phyloP scores from a whole-genome alignment of 2,329 filamentous ascomycete genomes.

The Aspergillus glaucus region DNA sequence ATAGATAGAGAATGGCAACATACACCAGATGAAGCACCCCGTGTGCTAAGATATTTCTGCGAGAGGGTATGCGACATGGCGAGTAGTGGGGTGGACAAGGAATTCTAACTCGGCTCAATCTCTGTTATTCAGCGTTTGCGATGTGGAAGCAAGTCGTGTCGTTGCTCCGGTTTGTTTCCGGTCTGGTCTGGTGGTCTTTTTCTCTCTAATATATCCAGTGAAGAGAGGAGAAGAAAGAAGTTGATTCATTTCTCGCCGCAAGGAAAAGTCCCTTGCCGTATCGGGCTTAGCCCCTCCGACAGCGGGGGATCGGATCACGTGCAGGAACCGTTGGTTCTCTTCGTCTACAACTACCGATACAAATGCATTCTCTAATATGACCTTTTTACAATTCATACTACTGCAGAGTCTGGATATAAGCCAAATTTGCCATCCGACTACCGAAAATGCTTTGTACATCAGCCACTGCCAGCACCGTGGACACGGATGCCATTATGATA shows the following conservation, averaged over 20 bases:
- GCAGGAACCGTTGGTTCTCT: conserved; percentile 1
- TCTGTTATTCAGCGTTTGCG: too few relatives aligned
- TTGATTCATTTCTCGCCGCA: background rate
- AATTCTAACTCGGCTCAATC: background rate
- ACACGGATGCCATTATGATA: too few relatives aligned
- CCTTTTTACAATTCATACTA: too few relatives aligned
- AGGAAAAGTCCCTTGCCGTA: conserved; percentile 7
- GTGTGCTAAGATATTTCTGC: conserved; percentile 28
- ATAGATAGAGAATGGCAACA: conserved; percentile 1
- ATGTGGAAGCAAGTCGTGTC: too few relatives aligned
- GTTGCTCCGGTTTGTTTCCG: too few relatives aligned
- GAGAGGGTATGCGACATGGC: conserved; percentile 23
- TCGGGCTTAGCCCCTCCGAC: conserved; percentile 21
- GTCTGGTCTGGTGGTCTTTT: too few relatives aligned
- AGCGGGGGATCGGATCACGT: conserved; percentile 20
- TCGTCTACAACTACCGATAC: background rate
- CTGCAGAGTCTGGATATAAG: too few relatives aligned
- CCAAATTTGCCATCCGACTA: too few relatives aligned
- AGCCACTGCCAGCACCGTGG: too few relatives aligned
- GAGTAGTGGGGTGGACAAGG: conserved; percentile 1
- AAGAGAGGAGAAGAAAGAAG: conserved; percentile 1
- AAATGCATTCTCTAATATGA: too few relatives aligned
- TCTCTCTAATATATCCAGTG: background rate
- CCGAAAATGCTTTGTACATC: too few relatives aligned
- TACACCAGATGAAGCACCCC: conserved; percentile 27